phyloP scores from a whole-genome alignment of 1,139 yeast genomes.

The Debaryomycetaceae sp. region DNA sequence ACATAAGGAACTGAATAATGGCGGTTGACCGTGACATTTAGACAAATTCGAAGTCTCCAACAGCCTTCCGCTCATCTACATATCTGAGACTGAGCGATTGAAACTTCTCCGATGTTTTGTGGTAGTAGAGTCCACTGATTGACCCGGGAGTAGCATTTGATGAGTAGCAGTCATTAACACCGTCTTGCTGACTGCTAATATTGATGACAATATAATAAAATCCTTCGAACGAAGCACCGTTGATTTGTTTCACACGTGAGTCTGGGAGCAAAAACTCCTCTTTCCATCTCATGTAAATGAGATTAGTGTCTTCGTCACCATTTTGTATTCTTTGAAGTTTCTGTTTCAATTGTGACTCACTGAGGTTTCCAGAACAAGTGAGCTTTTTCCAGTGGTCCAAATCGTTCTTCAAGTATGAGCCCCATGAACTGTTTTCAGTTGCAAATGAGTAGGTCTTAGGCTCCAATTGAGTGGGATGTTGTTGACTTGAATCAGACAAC shows the following conservation, averaged over 20 bases:
- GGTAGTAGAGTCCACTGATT: constrained; percentile 78
- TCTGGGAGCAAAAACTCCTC: constrained; percentile 85
- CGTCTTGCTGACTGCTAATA: constrained; percentile 43
- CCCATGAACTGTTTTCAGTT: constrained; percentile 51
- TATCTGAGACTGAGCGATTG: constrained; percentile 47
- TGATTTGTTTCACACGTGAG: constrained; percentile 58
- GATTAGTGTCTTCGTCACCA: constrained; percentile 30
- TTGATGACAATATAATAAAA: constrained; percentile 85
- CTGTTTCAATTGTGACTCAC: constrained; percentile 23
- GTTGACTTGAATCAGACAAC: constrained; percentile 15
- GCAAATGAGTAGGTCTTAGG: constrained; percentile 31
- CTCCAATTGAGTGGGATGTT: constrained; percentile 10
- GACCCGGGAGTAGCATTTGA: constrained; percentile 42
- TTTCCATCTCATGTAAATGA: constrained; percentile 91
- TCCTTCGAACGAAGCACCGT: constrained; percentile 90
- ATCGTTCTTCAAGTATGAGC: constrained; percentile 64
- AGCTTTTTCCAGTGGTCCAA: constrained; percentile 85
- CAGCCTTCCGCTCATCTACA: constrained; percentile 28
- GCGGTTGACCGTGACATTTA: constrained; percentile 1
- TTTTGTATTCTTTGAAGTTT: constrained; percentile 28
- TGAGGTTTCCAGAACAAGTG: constrained; percentile 35
- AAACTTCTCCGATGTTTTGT: constrained; percentile 69
- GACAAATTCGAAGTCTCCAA: constrained; percentile 23
- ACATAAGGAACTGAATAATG: not conserved
- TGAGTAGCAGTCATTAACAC: constrained; percentile 1